Evolutionary conservation across 192 early-diverging fungal species (phyloP), one percentile per base, ranked within the genome.

Genomic region (Coemansia sp.): DNA sequence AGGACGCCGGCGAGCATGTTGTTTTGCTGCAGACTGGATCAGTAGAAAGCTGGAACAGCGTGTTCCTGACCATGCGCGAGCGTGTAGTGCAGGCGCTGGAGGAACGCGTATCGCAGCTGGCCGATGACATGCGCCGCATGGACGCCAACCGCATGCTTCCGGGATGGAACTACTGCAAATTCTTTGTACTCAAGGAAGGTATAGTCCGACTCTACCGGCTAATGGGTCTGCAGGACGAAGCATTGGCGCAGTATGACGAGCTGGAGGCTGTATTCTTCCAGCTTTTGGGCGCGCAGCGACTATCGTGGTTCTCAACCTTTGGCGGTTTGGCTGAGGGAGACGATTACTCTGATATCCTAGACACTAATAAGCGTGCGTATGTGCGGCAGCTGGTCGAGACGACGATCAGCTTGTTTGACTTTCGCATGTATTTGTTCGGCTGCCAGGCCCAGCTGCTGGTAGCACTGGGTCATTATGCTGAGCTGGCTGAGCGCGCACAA

Each of bases 91-190:
- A 87, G 64, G 92, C 90, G 49, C 92, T 92, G 65, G 94, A 98
- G 70, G 95, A 91, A 43, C 71, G 75, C 12, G 74, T 73, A 38
- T 52, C 65, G 33, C 24, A 40, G 13, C 49, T 84, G 74, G 69
- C 62, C 3, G 86, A 92, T 38, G 96, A 97, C 79, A 95, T 94
- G 22, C 82, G 94, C 8, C 85, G 93, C 24, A 69, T 97, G 52
- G 98, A 99, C 57, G 88, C 92, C 33, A 96, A 98, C 76, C 83
- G 98, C 53, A 86, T 96, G 64, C 88, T 98, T 81, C 96, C 97
- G 7, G 98, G 98, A 0, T 99, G 98, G 98, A 99, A 99, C 78
- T 99, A 97, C 80, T 98, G 97, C 78, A 91, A 88, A 53, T 98
- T 95, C 76, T 99, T 99, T 75, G 89, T 98, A 50, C 75, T 97